Evolutionary conservation across 495 filamentous ascomycete genomes (phyloP).

Genomic region (Penicillium crystallinum): DNA sequence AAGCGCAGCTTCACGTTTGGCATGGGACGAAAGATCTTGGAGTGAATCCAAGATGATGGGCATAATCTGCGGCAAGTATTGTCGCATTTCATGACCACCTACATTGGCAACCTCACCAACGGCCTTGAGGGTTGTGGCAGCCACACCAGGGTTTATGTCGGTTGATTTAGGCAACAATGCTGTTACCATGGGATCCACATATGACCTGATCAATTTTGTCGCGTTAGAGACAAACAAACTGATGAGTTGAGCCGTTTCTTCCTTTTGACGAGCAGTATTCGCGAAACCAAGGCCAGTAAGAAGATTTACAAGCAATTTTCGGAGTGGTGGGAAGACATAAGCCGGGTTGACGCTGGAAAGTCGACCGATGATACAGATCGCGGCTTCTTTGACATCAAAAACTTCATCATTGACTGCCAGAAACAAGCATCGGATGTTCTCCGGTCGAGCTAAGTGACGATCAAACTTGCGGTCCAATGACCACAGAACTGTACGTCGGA

Average conservation of each 20-base stretch:
- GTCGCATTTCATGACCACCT: constrained; percentile 83
- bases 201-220: constrained; percentile 84
- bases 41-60: constrained; percentile 87
- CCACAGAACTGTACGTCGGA: constrained; percentile 78
- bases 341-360: constrained; percentile 89
- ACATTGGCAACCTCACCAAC: constrained; percentile 91
- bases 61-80: constrained; percentile 86
- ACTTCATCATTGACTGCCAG: constrained; percentile 94
- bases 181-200: constrained; percentile 89
- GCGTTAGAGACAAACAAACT: constrained; percentile 88
- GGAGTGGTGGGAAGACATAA: constrained; percentile 90
- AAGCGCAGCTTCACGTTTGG: constrained; percentile 85
- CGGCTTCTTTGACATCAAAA: constrained; percentile 86
- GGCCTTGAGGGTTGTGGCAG: constrained; percentile 86
- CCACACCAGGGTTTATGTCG: constrained; percentile 78
- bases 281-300: constrained; percentile 93
- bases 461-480: constrained; percentile 93
- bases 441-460: constrained; percentile 85
- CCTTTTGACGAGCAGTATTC: constrained; percentile 87
- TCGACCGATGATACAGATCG: constrained; percentile 92
- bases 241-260: constrained; percentile 90
- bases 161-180: constrained; percentile 83
- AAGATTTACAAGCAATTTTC: constrained; percentile 92
- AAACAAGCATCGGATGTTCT: constrained; percentile 93
- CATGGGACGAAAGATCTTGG: constrained; percentile 83